These are phyloP conservation scores for Fusarium fracticaudum DNA, from an alignment of 2,329 filamentous ascomycete genomes.

Conservation along the genomic window DNA sequence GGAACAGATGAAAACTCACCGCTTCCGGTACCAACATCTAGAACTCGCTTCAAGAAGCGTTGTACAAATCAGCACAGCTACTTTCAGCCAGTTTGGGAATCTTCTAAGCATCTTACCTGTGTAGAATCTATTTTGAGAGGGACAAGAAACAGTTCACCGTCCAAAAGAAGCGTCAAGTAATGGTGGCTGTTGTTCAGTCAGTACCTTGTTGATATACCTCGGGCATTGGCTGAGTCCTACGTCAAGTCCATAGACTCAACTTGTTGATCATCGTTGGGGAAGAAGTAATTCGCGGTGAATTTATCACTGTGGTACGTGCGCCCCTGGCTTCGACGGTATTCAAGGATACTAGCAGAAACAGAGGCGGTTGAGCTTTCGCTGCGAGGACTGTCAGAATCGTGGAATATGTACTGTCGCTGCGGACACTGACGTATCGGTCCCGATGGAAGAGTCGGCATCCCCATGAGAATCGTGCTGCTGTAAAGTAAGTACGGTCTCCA, in stretches of 20 bases:
- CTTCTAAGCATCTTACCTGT: neutral
- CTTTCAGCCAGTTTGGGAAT: accelerated
- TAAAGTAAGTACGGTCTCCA: too few relatives aligned
- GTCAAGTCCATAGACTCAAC: neutral
- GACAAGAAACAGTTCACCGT: neutral
- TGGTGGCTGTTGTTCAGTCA: neutral
- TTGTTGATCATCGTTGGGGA: neutral
- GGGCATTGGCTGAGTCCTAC: accelerated
- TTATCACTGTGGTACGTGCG: conserved; percentile 1
- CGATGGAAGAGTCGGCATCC: neutral
- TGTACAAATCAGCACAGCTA: accelerated
- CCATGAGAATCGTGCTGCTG: neutral
- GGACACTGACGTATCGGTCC: neutral
- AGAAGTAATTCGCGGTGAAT: neutral
- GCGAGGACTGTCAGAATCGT: neutral
- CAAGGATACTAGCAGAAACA: neutral
- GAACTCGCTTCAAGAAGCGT: neutral
- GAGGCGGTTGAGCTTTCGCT: conserved; percentile 1
- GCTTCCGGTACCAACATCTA: conserved; percentile 1
- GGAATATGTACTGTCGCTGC: accelerated
- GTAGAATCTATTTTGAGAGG: neutral
- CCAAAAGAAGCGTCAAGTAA: neutral
- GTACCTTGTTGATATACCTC: accelerated
- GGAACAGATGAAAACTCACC: neutral
- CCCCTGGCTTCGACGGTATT: neutral